phyloP scores from a whole-genome alignment of 164 flowering plant species.

The Aristolochia contorta region DNA sequence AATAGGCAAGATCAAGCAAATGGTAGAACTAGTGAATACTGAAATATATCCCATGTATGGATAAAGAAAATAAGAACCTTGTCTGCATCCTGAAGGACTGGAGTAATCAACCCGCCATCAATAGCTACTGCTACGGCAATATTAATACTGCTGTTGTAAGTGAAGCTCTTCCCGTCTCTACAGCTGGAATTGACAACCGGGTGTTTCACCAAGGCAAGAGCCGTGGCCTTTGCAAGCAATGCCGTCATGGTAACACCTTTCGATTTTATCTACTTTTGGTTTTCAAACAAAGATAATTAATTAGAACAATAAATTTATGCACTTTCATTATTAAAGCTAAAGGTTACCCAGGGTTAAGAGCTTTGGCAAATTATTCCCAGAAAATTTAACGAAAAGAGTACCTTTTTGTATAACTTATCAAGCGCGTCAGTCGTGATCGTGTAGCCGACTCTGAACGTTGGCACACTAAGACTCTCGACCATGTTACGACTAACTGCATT shows the following conservation, averaged over 20 bases:
- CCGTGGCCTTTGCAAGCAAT: constrained; percentile 92
- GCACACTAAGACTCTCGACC: constrained; percentile 85
- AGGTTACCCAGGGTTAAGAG: no score
- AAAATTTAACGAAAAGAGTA: constrained; percentile 11
- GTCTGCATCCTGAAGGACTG: constrained; percentile 97
- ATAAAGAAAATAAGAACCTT: constrained; percentile 42
- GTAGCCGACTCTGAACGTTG: constrained; percentile 91
- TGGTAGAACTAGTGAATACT: not conserved
- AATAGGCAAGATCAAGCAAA: not conserved
- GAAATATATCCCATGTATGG: not conserved
- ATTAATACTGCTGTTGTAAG: constrained; percentile 83
- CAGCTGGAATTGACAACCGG: constrained; percentile 91
- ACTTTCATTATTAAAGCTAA: no score
- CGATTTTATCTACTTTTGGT: constrained; percentile 48
- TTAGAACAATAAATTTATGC: not conserved
- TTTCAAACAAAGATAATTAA: not conserved
- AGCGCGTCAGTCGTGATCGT: constrained; percentile 82
- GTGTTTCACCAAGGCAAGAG: constrained; percentile 85
- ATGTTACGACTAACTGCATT: constrained; percentile 86
- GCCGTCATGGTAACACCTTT: constrained; percentile 99
- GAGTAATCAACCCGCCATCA: constrained; percentile 94
- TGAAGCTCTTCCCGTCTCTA: constrained; percentile 92
- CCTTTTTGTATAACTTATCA: constrained; percentile 92
- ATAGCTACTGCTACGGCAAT: constrained; percentile 96
- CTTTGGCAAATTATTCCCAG: not conserved